phyloP scores from a whole-genome alignment of 1,284 basidiomycete genomes.

The Marasmius oreades region DNA sequence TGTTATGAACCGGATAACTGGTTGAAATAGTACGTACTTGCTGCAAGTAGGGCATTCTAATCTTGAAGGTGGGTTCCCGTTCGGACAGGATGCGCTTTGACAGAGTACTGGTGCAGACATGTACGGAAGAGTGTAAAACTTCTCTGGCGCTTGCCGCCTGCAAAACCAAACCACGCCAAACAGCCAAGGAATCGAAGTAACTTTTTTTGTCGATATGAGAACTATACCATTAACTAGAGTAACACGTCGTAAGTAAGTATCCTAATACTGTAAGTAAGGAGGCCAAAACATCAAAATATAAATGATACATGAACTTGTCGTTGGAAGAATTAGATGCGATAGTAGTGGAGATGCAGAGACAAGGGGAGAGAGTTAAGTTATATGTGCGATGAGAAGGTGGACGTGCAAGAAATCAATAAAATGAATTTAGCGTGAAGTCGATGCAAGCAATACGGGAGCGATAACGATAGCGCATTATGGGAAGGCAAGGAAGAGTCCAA shows the following conservation, averaged over 20 bases:
- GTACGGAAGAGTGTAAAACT: constrained; percentile 10
- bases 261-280: constrained; percentile 8
- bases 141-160: not conserved
- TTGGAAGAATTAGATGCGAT: constrained; percentile 15
- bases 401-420: constrained; percentile 16
- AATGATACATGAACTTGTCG: constrained; percentile 15
- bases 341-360: constrained; percentile 5
- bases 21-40: constrained; percentile 49
- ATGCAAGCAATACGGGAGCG: constrained; percentile 34
- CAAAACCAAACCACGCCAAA: not conserved
- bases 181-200: too few relatives aligned
- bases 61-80: constrained; percentile 71
- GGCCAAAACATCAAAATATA: constrained; percentile 5
- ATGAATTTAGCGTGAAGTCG: constrained; percentile 15
- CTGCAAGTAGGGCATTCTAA: constrained; percentile 82
- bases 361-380: constrained; percentile 10
- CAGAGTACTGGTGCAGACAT: constrained; percentile 42
- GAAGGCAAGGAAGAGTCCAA: constrained; percentile 2
- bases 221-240: not conserved
- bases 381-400: constrained; percentile 6
- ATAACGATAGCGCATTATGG: constrained; percentile 16
- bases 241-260: constrained; percentile 1
- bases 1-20: not conserved
- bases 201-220: not conserved
- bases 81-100: constrained; percentile 67